Evolutionary conservation across 768 basidiomycete genomes (phyloP).

Genomic region (Boletus eberwhitei): DNA sequence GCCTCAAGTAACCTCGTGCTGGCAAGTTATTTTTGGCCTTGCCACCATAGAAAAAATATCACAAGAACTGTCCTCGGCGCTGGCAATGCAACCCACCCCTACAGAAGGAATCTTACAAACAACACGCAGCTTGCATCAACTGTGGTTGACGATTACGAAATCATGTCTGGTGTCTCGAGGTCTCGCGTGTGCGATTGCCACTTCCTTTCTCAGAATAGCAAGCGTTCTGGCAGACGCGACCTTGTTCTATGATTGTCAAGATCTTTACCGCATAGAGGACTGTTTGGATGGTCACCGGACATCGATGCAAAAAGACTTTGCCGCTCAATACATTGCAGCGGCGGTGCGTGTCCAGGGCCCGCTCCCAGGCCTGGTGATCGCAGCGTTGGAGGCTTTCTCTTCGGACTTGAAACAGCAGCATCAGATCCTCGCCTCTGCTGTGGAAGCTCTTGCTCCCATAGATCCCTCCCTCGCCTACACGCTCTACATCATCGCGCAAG

Average conservation of each 20-base stretch:
- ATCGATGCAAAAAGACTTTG: constrained; percentile 8
- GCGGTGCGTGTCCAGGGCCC: constrained; percentile 28
- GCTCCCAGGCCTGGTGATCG: constrained; percentile 31
- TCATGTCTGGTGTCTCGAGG: constrained; percentile 32
- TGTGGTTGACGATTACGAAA: constrained; percentile 34
- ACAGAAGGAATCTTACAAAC: constrained; percentile 23
- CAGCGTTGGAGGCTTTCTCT: constrained; percentile 25
- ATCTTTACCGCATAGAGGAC: constrained; percentile 29
- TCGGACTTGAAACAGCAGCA: constrained; percentile 24
- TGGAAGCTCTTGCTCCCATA: constrained; percentile 20
- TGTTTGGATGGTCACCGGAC: constrained; percentile 8
- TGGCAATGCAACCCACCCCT: not conserved
- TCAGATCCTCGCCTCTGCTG: constrained; percentile 23
- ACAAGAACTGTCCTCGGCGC: not conserved
- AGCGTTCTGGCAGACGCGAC: constrained; percentile 35
- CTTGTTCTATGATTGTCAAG: constrained; percentile 37
- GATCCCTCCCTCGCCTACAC: constrained; percentile 33
- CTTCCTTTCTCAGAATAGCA: constrained; percentile 47
- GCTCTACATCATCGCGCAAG: constrained; percentile 34
- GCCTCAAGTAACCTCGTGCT: constrained; percentile 20
- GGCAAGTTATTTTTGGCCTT: constrained; percentile 44
- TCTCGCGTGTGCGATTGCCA: constrained; percentile 30
- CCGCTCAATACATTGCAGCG: constrained; percentile 24
- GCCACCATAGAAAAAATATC: constrained; percentile 35
- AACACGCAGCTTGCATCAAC: constrained; percentile 37